Evolutionary conservation across 805 yeast genomes (phyloP).

Genomic region (Saccharomycopsis sp.): DNA sequence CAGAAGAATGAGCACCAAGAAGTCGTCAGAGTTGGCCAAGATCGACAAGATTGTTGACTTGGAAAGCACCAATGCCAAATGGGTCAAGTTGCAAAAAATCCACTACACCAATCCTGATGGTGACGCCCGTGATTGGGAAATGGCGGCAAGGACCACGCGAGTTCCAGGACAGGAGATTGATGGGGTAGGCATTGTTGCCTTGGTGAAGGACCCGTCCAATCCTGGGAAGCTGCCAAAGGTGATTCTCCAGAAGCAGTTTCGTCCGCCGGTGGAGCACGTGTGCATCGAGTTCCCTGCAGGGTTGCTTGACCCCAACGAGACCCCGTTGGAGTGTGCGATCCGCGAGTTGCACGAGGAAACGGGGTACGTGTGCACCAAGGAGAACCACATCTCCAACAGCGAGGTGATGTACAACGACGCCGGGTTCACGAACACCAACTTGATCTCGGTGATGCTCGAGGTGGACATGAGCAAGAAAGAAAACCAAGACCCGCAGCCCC

Average conservation of each 20-base stretch:
- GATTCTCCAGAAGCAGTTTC: conserved; percentile 77
- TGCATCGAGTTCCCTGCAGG: conserved; percentile 97
- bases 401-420: conserved; percentile 65
- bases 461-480: conserved; percentile 61
- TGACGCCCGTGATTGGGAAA: conserved; percentile 73
- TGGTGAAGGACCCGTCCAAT: conserved; percentile 37
- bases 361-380: conserved; percentile 67
- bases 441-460: conserved; percentile 67
- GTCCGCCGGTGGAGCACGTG: conserved; percentile 87
- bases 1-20: conserved; percentile 12
- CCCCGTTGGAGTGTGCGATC: conserved; percentile 68
- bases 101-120: conserved; percentile 71
- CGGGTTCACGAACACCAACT: conserved; percentile 83
- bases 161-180: conserved; percentile 56
- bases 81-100: conserved; percentile 61
- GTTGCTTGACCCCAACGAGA: conserved; percentile 74
- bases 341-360: conserved; percentile 90
- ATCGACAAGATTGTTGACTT: conserved; percentile 5
- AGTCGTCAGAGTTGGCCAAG: conserved; percentile 16
- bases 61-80: conserved; percentile 35
- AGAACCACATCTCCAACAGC: conserved; percentile 30
- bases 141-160: conserved; percentile 74
- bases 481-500: conserved; percentile 60
- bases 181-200: conserved; percentile 85
- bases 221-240: conserved; percentile 29